Conservation (phyloP, 805 yeast species). For the Sungouiozyma intestinalis region DNA sequence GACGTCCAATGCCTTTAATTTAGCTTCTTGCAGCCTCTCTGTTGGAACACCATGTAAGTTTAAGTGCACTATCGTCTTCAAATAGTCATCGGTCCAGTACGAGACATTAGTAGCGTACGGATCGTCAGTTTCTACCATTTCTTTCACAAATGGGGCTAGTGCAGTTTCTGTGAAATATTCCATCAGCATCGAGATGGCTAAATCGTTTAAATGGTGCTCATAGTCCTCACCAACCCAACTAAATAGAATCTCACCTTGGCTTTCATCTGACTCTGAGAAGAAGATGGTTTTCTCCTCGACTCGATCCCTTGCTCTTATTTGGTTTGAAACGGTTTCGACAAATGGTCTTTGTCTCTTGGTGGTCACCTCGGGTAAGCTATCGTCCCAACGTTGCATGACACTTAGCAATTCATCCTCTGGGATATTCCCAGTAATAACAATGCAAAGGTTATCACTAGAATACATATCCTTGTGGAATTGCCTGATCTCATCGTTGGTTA, state of each 20-base stretch:
- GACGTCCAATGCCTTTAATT: slow-evolving; percentile 38
- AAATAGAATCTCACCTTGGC: slow-evolving; percentile 62
- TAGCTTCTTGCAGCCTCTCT: slow-evolving; percentile 45
- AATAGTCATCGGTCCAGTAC: slow-evolving; percentile 64
- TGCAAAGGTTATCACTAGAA: slow-evolving; percentile 73
- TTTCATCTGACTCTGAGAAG: slow-evolving; percentile 86
- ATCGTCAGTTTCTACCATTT: slow-evolving; percentile 68
- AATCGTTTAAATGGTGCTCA: slow-evolving; percentile 38
- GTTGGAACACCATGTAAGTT: slow-evolving; percentile 69
- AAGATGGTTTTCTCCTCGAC: slow-evolving; percentile 42
- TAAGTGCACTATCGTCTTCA: slow-evolving; percentile 46
- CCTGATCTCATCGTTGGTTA: slow-evolving; percentile 65
- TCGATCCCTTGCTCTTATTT: slow-evolving; percentile 35
- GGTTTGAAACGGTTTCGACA: slow-evolving; percentile 46
- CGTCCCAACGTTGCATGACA: slow-evolving; percentile 53
- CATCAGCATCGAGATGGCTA: slow-evolving; percentile 64
- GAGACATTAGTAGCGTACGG: slow-evolving; percentile 70
- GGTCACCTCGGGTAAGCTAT: slow-evolving; percentile 34
- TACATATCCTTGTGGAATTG: slow-evolving; percentile 63
- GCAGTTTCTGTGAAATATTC: slow-evolving; percentile 70
- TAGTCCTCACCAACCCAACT: slow-evolving; percentile 77
- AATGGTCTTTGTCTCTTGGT: slow-evolving; percentile 54
- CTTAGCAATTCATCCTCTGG: slow-evolving; percentile 60
- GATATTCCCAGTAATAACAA: slow-evolving; percentile 79
- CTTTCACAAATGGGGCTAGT: slow-evolving; percentile 59